Base-by-base conservation (phyloP, 2,329 filamentous ascomycete genomes). In the Beauveria australis region DNA sequence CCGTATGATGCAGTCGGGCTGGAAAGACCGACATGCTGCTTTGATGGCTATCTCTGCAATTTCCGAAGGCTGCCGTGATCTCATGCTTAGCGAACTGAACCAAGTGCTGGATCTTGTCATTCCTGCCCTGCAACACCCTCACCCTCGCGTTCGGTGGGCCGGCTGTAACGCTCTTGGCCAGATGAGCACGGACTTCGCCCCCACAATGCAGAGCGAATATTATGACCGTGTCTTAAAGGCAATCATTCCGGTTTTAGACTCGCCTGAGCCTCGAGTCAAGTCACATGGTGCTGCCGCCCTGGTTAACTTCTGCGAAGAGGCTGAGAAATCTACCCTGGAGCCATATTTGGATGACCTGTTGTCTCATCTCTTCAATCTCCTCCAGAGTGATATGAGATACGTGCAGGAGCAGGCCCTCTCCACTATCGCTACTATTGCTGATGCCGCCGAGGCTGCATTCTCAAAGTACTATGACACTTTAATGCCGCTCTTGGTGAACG, bases 31-130 rank as follows among this genome's bases (percentile, higher is more conserved):
- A 64, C 94, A 99, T 74, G 94, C 94, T 37, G 94, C 94, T 52
- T 83, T 99, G 57, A 99, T 99, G 94, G 94, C 94, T 26, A 97
- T 99, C 63, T 97, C 93, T 3, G 94, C 94, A 66, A 99, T 99
- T 65, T 97, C 94, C 0, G 94, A 99, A 75, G 94, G 94, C 43
- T 99, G 94, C 71, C 88, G 92, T 62, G 93, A 97, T 28, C 81
- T 97, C 64, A 99, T 99, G 94, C 83, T 96, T 66, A 89, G 89
- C 47, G 94, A 99, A 74, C 81, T 99, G 4, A 91, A 92, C 73
- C 92, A 97, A 71, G 93, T 99, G 24, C 81, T 99, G 53, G 91
- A 96, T 65, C 82, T 99, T 60, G 93, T 99, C n/a, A 86, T 97
- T 54, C 94, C 94, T 18, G 89, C 93, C 10, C 81, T 99, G 41